phyloP scores from a whole-genome alignment of 345 rosid species.

The Sisymbrium irio region DNA sequence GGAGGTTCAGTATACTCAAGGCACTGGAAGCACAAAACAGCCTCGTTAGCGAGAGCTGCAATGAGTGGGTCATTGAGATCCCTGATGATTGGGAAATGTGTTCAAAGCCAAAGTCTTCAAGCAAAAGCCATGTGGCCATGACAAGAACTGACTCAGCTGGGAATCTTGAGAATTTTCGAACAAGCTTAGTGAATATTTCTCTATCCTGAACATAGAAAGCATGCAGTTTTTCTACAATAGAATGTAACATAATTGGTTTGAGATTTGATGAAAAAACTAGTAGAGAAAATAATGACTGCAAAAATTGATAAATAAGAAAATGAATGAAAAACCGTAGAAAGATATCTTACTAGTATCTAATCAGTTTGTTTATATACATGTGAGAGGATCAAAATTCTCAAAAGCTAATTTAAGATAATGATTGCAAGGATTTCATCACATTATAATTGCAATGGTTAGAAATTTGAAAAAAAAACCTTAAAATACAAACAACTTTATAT shows the following conservation, averaged over 20 bases:
- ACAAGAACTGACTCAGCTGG: constrained; percentile 41
- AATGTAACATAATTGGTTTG: constrained; percentile 12
- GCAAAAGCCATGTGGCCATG: constrained; percentile 49
- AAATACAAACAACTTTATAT: no score
- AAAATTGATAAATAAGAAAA: background rate
- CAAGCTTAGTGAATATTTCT: constrained; percentile 34
- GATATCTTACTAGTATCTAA: no score
- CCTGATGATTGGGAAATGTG: constrained; percentile 18
- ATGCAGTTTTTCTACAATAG: constrained; percentile 12
- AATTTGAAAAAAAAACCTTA: no score
- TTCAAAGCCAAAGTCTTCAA: constrained; percentile 37
- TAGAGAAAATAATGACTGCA: background rate
- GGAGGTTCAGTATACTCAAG: background rate
- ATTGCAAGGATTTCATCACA: no score
- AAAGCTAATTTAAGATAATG: no score
- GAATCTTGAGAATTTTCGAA: constrained; percentile 22
- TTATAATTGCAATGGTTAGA: no score
- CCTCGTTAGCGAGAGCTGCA: constrained; percentile 32
- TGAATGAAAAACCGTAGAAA: background rate
- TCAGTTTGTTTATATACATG: no score
- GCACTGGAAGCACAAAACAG: constrained; percentile 15
- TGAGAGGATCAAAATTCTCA: no score
- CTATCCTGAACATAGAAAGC: constrained; percentile 35
- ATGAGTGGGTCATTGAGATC: constrained; percentile 12
- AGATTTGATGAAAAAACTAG: background rate